Base-by-base conservation (phyloP, 371 early-diverging fungal genomes). In the Mucor plumbeus region DNA sequence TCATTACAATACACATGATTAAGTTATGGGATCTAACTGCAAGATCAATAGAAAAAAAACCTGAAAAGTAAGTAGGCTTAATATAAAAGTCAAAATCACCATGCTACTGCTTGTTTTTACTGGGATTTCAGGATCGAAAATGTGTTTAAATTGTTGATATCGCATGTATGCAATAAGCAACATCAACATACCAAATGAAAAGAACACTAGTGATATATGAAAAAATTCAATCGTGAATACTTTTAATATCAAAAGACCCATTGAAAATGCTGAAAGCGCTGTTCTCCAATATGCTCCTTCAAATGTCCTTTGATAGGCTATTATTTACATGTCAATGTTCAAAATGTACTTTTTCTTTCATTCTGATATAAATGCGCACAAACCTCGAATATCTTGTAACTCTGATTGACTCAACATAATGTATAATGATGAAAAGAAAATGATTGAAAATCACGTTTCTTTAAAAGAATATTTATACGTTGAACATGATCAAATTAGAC, bases 241-340 rank as follows among this genome's bases (percentile, higher is more conserved):
- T 11, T 89, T 88, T 36, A 91, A 66, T 59, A 92, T 83, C 40
- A 92, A 73, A 58, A 90, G 77, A 11, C 90, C 87, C n/a, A 87
- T 85, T 11, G 89, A 88, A 64, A 92, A 88, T 26, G 90, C 79
- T 34, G 87, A 86, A 21, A 92, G 69, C 19, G 91, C 82, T 17
- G 92, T 91, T 66, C 92, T 80, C 90, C 90, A 90, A 74, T 92
- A 92, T 11, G 92, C 91, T 8, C 92, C 92, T 69, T 92, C 92
- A 66, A 91, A 92, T 5, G 92, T 92, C 26, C 92, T 76, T 61
- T 91, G 89, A 7, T 88, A 82, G 9, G 92, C 91, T 88, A 64
- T 13, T 34, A 9, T 13, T 19, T 13, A 56, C 26, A 26, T 26
- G 26, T 26, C 26, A 26, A 26, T 26, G 3, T 26, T 3, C 26